phyloP scores from a whole-genome alignment of 257 asterid genomes.

The Verbena officinalis region DNA sequence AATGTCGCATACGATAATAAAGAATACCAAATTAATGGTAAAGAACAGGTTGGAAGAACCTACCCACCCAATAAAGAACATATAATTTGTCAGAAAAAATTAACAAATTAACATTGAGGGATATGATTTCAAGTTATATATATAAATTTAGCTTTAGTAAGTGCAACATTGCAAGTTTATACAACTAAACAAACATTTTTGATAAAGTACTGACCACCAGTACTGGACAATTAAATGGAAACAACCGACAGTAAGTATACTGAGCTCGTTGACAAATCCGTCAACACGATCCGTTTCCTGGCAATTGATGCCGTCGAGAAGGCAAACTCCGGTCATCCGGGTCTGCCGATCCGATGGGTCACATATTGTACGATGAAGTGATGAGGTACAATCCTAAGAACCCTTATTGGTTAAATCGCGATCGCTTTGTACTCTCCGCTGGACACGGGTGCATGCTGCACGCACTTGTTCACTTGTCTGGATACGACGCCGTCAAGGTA shows the following conservation, averaged over 20 bases:
- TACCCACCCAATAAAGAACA: too few relatives aligned
- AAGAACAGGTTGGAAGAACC: too few relatives aligned
- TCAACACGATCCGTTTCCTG: slow-evolving; percentile 77
- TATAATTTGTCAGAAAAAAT: too few relatives aligned
- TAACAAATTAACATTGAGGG: too few relatives aligned
- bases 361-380: slow-evolving; percentile 83
- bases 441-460: slow-evolving; percentile 96
- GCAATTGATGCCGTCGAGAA: slow-evolving; percentile 88
- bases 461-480: slow-evolving; percentile 73
- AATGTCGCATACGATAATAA: too few relatives aligned
- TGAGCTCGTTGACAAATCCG: slow-evolving; percentile 74
- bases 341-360: slow-evolving; percentile 93
- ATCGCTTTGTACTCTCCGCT: slow-evolving; percentile 92
- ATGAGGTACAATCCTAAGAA: slow-evolving; percentile 95
- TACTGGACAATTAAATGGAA: slow-evolving; percentile 37
- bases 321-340: slow-evolving; percentile 94
- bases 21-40: too few relatives aligned
- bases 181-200: too few relatives aligned
- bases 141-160: too few relatives aligned
- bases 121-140: too few relatives aligned
- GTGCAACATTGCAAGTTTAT: too few relatives aligned
- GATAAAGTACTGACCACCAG: too few relatives aligned
- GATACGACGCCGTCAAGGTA: slow-evolving; percentile 75
- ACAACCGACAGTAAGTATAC: slow-evolving; percentile 63
- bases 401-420: slow-evolving; percentile 94